Evolutionary conservation across 2,329 filamentous ascomycete species (phyloP).

Genomic region (Rhynchosporium graminicola): DNA sequence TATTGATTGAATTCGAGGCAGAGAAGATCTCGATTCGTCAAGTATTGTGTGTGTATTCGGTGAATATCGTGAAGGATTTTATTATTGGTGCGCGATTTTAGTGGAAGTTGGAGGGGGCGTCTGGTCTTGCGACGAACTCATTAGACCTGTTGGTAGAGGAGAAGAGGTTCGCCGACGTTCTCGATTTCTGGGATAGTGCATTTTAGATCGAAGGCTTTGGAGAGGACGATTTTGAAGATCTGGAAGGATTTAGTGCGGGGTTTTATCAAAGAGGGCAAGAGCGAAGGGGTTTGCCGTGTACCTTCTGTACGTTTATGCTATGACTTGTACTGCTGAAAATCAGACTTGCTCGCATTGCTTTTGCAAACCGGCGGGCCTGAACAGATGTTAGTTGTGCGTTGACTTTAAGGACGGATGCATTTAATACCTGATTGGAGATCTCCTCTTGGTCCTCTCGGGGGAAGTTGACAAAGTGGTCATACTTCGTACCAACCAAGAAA

Average conservation of each 20-base stretch:
- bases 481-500: slow-evolving; percentile 95
- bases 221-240: slow-evolving; percentile 99
- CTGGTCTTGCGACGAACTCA: background rate
- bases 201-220: slow-evolving; percentile 97
- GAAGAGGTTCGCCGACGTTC: slow-evolving; percentile 91
- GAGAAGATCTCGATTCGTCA: background rate
- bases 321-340: slow-evolving; percentile 99
- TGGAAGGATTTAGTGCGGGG: slow-evolving; percentile 43
- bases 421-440: slow-evolving; percentile 84
- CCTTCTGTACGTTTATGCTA: slow-evolving; percentile 99
- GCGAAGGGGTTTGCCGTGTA: slow-evolving; percentile 43
- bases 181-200: slow-evolving; percentile 99
- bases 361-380: slow-evolving; percentile 90
- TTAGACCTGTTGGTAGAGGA: slow-evolving; percentile 74
- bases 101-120: background rate
- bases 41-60: background rate
- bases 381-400: slow-evolving; percentile 11
- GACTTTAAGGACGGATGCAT: background rate
- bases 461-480: slow-evolving; percentile 99
- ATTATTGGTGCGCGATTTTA: background rate
- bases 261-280: too few relatives aligned
- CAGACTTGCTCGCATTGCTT: slow-evolving; percentile 95
- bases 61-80: slow-evolving; percentile 4
- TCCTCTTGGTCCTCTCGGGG: slow-evolving; percentile 97
- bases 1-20: too few relatives aligned